phyloP scores from a whole-genome alignment of 2,329 filamentous ascomycete genomes.

The Bretziella fagacearum region DNA sequence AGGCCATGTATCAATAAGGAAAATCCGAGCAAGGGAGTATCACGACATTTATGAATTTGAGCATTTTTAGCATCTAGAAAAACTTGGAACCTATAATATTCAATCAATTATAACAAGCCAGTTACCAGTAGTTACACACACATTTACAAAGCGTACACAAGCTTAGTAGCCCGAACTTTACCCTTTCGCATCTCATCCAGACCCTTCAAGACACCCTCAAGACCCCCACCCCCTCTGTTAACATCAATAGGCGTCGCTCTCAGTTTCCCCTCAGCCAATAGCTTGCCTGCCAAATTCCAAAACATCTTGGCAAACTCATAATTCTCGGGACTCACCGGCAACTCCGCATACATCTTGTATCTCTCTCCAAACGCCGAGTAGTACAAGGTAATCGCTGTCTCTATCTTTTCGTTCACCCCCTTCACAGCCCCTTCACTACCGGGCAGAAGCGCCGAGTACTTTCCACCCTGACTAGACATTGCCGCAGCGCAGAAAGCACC shows the following conservation, averaged over 20 bases:
- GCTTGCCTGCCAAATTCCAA: slow-evolving; percentile 21
- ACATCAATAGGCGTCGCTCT: slow-evolving; percentile 21
- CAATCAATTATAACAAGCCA: not conserved
- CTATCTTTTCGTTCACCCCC: slow-evolving; percentile 26
- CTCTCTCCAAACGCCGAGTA: slow-evolving; percentile 27
- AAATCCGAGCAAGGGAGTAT: not conserved
- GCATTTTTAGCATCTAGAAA: not conserved
- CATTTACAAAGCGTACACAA: slow-evolving; percentile 26
- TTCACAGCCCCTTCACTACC: slow-evolving; percentile 24
- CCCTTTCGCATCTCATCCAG: slow-evolving; percentile 21
- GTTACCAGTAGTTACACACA: not conserved
- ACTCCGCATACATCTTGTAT: slow-evolving; percentile 18
- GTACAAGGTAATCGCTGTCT: slow-evolving; percentile 21
- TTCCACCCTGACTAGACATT: slow-evolving; percentile 20
- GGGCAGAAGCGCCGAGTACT: slow-evolving; percentile 26
- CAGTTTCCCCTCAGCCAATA: slow-evolving; percentile 24
- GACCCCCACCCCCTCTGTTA: slow-evolving; percentile 19
- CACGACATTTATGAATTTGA: slow-evolving; percentile 1
- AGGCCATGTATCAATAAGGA: not conserved
- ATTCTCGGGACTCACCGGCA: slow-evolving; percentile 19
- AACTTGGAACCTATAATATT: not conserved
- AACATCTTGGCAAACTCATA: slow-evolving; percentile 24
- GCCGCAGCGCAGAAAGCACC: slow-evolving; percentile 21
- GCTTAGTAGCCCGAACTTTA: slow-evolving; percentile 27
- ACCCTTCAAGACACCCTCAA: slow-evolving; percentile 23